Evolutionary conservation across 768 basidiomycete genomes (phyloP).

Genomic region (Leccinum uliginosum): DNA sequence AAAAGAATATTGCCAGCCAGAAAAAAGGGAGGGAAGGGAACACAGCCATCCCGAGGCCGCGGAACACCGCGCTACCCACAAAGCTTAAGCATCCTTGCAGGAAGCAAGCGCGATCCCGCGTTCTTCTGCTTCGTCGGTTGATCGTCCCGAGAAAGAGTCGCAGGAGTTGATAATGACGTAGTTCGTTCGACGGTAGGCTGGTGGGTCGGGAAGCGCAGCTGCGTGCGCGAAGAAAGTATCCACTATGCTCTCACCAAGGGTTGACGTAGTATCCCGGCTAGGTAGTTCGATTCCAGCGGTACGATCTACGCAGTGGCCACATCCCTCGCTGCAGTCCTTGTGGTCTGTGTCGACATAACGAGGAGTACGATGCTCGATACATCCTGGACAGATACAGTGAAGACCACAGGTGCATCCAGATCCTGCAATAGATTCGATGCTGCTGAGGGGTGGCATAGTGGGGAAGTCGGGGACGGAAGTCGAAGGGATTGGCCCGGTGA

Average conservation of each 20-base stretch:
- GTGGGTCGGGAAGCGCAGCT: constrained; percentile 63
- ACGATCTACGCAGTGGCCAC: constrained; percentile 61
- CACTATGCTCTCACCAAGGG: constrained; percentile 35
- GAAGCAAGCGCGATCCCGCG: constrained; percentile 42
- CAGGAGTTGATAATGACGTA: constrained; percentile 44
- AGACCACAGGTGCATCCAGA: constrained; percentile 72
- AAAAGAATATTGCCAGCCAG: background rate
- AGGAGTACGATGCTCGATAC: constrained; percentile 60
- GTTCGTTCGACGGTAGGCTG: constrained; percentile 37
- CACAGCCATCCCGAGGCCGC: constrained; percentile 53
- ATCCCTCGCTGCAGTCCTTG: constrained; percentile 45
- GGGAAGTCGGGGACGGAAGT: constrained; percentile 42
- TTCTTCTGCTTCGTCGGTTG: constrained; percentile 32
- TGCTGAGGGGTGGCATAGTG: constrained; percentile 57
- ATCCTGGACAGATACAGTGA: constrained; percentile 69
- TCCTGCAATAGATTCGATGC: constrained; percentile 55
- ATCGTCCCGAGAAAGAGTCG: constrained; percentile 32
- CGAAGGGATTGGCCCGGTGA: constrained; percentile 20
- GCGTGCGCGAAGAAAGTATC: constrained; percentile 65
- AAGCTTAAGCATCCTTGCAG: constrained; percentile 31
- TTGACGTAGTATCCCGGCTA: constrained; percentile 6
- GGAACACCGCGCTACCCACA: constrained; percentile 59
- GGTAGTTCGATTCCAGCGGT: constrained; percentile 43
- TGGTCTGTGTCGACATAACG: constrained; percentile 38
- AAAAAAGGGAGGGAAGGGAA: background rate